Base-by-base conservation (phyloP, 371 early-diverging fungal genomes). In the Mortierella sp. region DNA sequence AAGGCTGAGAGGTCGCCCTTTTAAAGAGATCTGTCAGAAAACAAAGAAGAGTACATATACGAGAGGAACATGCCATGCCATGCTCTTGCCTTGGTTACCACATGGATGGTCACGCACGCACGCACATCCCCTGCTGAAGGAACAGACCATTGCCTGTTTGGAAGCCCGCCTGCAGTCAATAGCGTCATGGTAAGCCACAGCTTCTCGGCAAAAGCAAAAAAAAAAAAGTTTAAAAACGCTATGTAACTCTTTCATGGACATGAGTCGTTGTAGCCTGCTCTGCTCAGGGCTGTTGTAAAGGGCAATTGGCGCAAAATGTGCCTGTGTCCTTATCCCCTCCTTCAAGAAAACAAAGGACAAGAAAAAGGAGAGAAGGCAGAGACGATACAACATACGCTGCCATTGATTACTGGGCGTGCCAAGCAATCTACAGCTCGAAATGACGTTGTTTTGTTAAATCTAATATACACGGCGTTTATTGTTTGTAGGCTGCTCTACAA, bases 131-230 rank as follows among this genome's bases (percentile, higher is more conserved):
- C 19, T 38, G 38, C 68, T 68, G 16, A 31, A 7, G 13, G 34
- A 34, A 63, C 34, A 38, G 65, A 63, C 65, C 38, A 63, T 63
- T 19, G 4, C 7, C 31, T 34, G 19, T 16, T 57, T 57, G 57
- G 24, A 63, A 63, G 65, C 65, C 65, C 65, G 19, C 65, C 6
- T 16, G 50, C 50, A 50, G 68, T 34, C 63, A 63, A 68, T 68
- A 24, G 24, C 38, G 44, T 68, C 68, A 68, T 34, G 65, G 21
- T 9, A 5, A 16, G 38, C 65, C 16, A 63, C 65, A 63, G 65
- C 65, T 38, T 28, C 28, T 60, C 60, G 26, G 34, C 19, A 31
- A 38, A 38, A 63, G 11, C 55, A 24, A 21, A 50, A 13, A 55
- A 10, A 24, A n/a, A 2, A 55, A 21, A n/a, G 68, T 9, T 24